Evolutionary conservation across 2,329 filamentous ascomycete species (phyloP).

Genomic region (Colletotrichum gloeosporioides): DNA sequence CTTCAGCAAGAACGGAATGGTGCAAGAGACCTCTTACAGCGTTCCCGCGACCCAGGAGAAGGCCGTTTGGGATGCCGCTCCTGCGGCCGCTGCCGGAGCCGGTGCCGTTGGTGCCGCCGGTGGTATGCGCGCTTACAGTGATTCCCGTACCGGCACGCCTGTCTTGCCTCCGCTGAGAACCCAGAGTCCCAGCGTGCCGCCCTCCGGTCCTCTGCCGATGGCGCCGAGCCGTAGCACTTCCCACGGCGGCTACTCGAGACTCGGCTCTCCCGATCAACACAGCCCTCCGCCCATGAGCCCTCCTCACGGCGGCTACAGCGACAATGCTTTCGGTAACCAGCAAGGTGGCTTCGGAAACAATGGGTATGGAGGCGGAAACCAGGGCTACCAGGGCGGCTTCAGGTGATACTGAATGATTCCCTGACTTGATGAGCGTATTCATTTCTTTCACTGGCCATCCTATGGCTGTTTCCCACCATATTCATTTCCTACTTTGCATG

Average conservation of each 20-base stretch:
- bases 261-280: constrained; percentile 17
- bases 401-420: not conserved
- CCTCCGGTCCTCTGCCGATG: constrained; percentile 16
- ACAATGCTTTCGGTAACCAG: constrained; percentile 7
- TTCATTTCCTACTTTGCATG: not conserved
- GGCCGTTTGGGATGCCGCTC: constrained; percentile 23
- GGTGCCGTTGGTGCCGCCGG: not conserved
- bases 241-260: constrained; percentile 10
- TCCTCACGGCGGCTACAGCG: constrained; percentile 4
- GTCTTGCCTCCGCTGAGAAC: constrained; percentile 14
- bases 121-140: constrained; percentile 14
- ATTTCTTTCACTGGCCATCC: not conserved
- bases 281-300: constrained; percentile 22
- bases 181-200: constrained; percentile 18
- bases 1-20: constrained; percentile 30
- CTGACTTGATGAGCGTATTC: not conserved
- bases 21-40: constrained; percentile 34
- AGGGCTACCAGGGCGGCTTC: constrained; percentile 19
- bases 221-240: constrained; percentile 20
- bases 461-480: not conserved
- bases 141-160: not conserved
- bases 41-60: constrained; percentile 36
- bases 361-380: constrained; percentile 11
- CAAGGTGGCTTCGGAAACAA: constrained; percentile 1
- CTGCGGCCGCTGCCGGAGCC: constrained; percentile 25